Conservation (phyloP, 371 early-diverging fungal genomes). For the Phascolomyces articulosus region DNA sequence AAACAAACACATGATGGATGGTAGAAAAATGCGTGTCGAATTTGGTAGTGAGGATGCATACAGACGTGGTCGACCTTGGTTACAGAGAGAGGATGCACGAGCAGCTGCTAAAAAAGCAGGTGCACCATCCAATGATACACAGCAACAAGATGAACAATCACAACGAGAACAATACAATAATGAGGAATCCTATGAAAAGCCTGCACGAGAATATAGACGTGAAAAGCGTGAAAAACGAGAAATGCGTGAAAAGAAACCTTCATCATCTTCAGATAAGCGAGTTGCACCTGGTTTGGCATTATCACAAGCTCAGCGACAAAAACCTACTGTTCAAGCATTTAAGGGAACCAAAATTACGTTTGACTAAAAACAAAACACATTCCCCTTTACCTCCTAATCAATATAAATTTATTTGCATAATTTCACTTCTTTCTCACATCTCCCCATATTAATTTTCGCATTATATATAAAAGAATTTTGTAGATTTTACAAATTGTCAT, state of each 20-base stretch:
- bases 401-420: background rate
- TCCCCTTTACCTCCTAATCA: no score
- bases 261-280: conserved; percentile 19
- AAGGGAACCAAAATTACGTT: conserved; percentile 60
- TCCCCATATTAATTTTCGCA: no score
- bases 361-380: no score
- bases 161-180: conserved; percentile 4
- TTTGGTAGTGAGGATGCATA: conserved; percentile 64
- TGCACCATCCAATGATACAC: no score
- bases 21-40: conserved; percentile 48
- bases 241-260: conserved; percentile 3
- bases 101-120: conserved; percentile 14
- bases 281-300: conserved; percentile 55
- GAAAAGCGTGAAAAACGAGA: conserved; percentile 12
- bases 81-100: conserved; percentile 24
- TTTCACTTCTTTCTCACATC: background rate
- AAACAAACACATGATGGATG: conserved; percentile 46
- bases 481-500: no score
- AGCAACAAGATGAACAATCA: background rate
- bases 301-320: conserved; percentile 52
- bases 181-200: conserved; percentile 27
- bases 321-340: conserved; percentile 62
- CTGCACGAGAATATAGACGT: conserved; percentile 15
- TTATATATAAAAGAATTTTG: no score
- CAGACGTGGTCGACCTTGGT: conserved; percentile 56